Evolutionary conservation across 768 basidiomycete species (phyloP).

Genomic region (Phlebiopsis gigantea): DNA sequence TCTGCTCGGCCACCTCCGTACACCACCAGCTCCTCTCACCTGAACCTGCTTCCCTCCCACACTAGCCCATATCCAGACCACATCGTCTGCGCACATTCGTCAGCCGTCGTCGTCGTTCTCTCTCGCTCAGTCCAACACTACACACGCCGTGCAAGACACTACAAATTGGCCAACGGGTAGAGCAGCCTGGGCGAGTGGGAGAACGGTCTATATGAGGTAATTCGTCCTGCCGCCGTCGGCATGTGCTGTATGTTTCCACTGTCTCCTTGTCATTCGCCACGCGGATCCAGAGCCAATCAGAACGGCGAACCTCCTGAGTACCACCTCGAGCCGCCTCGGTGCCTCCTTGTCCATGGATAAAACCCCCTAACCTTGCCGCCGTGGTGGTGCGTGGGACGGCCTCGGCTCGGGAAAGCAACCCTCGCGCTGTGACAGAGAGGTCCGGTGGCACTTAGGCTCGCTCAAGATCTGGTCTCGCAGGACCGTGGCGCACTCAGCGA

Average conservation of each 20-base stretch:
- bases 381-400: too few relatives aligned
- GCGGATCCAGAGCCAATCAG: neutral
- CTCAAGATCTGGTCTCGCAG: too few relatives aligned
- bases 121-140: too few relatives aligned
- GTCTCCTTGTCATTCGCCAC: neutral
- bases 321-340: neutral
- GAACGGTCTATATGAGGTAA: neutral
- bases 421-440: too few relatives aligned
- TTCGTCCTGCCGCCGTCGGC: neutral
- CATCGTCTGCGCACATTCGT: neutral
- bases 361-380: too few relatives aligned
- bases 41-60: neutral
- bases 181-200: neutral
- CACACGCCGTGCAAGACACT: too few relatives aligned
- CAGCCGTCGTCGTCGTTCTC: too few relatives aligned
- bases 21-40: neutral
- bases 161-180: neutral
- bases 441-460: too few relatives aligned
- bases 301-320: too few relatives aligned
- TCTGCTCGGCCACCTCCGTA: slow-evolving; percentile 1
- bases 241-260: neutral
- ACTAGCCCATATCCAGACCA: neutral
- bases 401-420: too few relatives aligned
- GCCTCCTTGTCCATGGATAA: too few relatives aligned
- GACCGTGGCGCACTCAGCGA: too few relatives aligned